These are phyloP conservation scores for Lentinus polychrous DNA, from an alignment of 1,284 basidiomycete genomes.

Conservation along the genomic window DNA sequence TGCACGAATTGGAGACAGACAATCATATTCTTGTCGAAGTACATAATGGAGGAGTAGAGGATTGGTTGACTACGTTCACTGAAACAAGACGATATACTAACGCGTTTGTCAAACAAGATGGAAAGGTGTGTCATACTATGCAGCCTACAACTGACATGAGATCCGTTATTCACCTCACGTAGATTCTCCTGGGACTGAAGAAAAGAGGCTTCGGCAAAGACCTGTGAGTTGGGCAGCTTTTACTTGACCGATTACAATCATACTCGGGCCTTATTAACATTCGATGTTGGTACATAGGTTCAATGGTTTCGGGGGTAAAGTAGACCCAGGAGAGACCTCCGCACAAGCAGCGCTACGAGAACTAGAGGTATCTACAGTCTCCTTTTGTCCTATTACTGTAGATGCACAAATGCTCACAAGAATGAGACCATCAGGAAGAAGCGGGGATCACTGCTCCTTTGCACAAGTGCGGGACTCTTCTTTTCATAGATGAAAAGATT, in stretches of 20 bases:
- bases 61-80: constrained; percentile 33
- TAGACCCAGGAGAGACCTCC: constrained; percentile 56
- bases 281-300: constrained; percentile 34
- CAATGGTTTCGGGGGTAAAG: constrained; percentile 74
- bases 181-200: constrained; percentile 63
- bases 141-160: background rate
- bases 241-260: background rate
- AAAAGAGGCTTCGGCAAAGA: constrained; percentile 63
- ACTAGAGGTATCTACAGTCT: constrained; percentile 38
- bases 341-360: constrained; percentile 57
- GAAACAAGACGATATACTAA: constrained; percentile 49
- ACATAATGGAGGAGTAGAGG: constrained; percentile 30
- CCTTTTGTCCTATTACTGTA: background rate
- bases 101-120: constrained; percentile 43
- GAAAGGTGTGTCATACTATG: constrained; percentile 21
- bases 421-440: constrained; percentile 53
- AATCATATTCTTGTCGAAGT: constrained; percentile 6
- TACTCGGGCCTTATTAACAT: background rate
- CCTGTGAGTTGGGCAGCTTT: constrained; percentile 47
- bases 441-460: constrained; percentile 61
- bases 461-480: constrained; percentile 48
- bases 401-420: background rate
- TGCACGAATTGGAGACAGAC: constrained; percentile 15
- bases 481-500: constrained; percentile 47
- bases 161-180: background rate